These are phyloP conservation scores for Brassica cretica DNA, from an alignment of 345 rosid species.

Conservation along the genomic window DNA sequence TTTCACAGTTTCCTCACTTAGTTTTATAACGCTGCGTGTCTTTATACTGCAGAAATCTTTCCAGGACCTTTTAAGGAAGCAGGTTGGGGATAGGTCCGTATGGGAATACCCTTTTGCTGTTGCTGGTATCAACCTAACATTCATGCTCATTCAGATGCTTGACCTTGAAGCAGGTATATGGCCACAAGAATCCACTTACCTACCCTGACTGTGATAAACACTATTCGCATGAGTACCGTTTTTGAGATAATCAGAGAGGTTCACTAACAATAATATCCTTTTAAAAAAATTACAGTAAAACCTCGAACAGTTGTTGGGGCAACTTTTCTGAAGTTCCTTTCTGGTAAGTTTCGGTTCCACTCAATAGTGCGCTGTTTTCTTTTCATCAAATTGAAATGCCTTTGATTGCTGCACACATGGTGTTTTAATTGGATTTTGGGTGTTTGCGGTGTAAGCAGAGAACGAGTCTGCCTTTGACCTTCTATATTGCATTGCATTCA, in stretches of 20 bases:
- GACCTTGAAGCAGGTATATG: constrained; percentile 98
- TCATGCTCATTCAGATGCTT: constrained; percentile 99
- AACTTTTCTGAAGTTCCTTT: constrained; percentile 80
- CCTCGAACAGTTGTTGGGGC: constrained; percentile 83
- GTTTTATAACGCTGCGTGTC: neutral
- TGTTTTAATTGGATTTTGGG: constrained; percentile 4
- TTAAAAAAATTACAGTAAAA: constrained; percentile 60
- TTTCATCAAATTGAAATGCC: neutral
- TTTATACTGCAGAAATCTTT: constrained; percentile 68
- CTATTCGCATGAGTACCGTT: neutral
- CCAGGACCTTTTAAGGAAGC: constrained; percentile 87
- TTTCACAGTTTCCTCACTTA: constrained; percentile 13
- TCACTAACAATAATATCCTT: constrained; percentile 34
- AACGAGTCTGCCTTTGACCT: constrained; percentile 91
- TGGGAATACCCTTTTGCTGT: constrained; percentile 99
- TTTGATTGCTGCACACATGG: neutral
- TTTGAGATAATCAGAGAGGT: neutral
- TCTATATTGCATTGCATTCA: constrained; percentile 95
- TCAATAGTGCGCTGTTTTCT: neutral
- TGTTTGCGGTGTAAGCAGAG: constrained; percentile 45
- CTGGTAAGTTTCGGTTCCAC: constrained; percentile 52
- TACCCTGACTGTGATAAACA: neutral
- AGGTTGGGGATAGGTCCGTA: constrained; percentile 85
- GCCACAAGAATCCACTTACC: neutral
- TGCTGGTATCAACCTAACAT: constrained; percentile 95